These are phyloP conservation scores for Penicillium brasilianum DNA, from an alignment of 2,329 filamentous ascomycete species.

Conservation along the genomic window DNA sequence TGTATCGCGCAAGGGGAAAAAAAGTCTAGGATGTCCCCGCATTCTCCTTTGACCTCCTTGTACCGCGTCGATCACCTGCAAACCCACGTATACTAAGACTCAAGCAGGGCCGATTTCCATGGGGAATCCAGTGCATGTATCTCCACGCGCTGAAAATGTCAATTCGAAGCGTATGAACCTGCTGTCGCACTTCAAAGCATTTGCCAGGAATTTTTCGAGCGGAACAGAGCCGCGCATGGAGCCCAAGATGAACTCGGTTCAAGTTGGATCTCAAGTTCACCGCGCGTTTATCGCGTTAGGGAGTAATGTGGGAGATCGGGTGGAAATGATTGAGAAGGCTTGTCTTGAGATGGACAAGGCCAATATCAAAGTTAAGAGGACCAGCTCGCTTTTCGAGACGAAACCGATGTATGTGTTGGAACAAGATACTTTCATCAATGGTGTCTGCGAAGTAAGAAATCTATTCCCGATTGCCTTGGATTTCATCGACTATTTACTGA, in stretches of 20 bases:
- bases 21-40: slow-evolving; percentile 21
- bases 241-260: slow-evolving; percentile 19
- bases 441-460: slow-evolving; percentile 78
- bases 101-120: slow-evolving; percentile 17
- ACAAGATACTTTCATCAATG: slow-evolving; percentile 88
- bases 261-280: slow-evolving; percentile 29
- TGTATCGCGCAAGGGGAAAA: slow-evolving; percentile 16
- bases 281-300: slow-evolving; percentile 84
- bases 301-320: slow-evolving; percentile 87
- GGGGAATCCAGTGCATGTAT: slow-evolving; percentile 1
- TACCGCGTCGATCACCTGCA: neutral
- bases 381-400: slow-evolving; percentile 92
- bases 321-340: slow-evolving; percentile 83
- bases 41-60: slow-evolving; percentile 7
- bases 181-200: slow-evolving; percentile 16
- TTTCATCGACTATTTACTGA: slow-evolving; percentile 9
- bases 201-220: slow-evolving; percentile 28
- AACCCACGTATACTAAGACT: slow-evolving; percentile 12
- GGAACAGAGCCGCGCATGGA: slow-evolving; percentile 17
- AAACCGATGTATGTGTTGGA: slow-evolving; percentile 95
- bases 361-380: slow-evolving; percentile 75
- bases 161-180: slow-evolving; percentile 13
- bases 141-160: slow-evolving; percentile 16
- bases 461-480: neutral
- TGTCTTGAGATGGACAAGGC: slow-evolving; percentile 75